Evolutionary conservation across 2,329 filamentous ascomycete genomes (phyloP).

Genomic region (Plenodomus biglobosus): DNA sequence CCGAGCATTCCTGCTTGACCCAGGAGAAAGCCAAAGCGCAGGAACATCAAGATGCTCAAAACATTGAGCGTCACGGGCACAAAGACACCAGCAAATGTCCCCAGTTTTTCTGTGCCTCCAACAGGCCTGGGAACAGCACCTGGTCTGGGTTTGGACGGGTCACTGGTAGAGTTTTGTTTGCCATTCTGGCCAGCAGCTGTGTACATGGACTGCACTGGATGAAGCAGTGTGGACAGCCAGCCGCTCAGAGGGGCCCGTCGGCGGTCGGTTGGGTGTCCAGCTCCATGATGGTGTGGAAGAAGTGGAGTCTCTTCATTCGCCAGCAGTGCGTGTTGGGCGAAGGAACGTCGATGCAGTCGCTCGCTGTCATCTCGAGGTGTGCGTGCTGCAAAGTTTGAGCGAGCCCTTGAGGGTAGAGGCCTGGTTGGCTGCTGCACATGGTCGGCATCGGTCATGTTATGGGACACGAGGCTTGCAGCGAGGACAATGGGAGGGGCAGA

Average conservation of each 20-base stretch:
- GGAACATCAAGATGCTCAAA: slow-evolving; percentile 87
- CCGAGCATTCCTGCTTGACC: slow-evolving; percentile 78
- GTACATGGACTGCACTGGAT: slow-evolving; percentile 13
- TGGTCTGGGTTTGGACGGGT: slow-evolving; percentile 34
- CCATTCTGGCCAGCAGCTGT: slow-evolving; percentile 8
- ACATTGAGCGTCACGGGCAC: slow-evolving; percentile 89
- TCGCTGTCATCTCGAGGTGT: slow-evolving; percentile 50
- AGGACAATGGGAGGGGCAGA: too few relatives aligned
- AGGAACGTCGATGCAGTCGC: slow-evolving; percentile 48
- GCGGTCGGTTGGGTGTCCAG: slow-evolving; percentile 22
- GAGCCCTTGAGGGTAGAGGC: slow-evolving; percentile 35
- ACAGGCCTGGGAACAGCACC: slow-evolving; percentile 45
- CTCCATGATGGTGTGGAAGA: slow-evolving; percentile 10
- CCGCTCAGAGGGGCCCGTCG: slow-evolving; percentile 22
- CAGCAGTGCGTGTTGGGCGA: slow-evolving; percentile 29
- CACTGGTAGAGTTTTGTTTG: slow-evolving; percentile 27
- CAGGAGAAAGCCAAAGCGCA: slow-evolving; percentile 82
- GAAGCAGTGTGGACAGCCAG: slow-evolving; percentile 30
- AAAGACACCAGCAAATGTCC: slow-evolving; percentile 68
- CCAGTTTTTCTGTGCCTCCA: slow-evolving; percentile 63
- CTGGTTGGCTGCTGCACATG: slow-evolving; percentile 21
- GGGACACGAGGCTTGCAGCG: too few relatives aligned
- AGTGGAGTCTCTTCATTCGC: slow-evolving; percentile 41
- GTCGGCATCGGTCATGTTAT: slow-evolving; percentile 32
- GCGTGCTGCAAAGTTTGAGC: slow-evolving; percentile 50